Evolutionary conservation across 75 land plant genomes (phyloP).

Genomic region (Larix kaempferi): DNA sequence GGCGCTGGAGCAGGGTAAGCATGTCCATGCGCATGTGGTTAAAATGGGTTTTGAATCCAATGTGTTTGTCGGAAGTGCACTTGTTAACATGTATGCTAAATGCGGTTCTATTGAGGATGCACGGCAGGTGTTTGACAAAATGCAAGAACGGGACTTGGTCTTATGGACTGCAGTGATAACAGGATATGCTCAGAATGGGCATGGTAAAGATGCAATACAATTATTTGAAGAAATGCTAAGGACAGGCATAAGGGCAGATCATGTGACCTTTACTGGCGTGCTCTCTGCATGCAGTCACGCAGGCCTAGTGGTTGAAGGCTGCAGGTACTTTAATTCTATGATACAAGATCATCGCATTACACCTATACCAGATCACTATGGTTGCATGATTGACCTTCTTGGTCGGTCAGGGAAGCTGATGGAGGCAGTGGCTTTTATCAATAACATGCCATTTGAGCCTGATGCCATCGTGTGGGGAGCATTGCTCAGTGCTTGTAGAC

Average conservation of each 20-base stretch:
- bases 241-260: conserved; percentile 1
- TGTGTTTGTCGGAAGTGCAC: background rate
- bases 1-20: conserved; percentile 14
- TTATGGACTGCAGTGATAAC: background rate
- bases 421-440: background rate
- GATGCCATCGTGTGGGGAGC: background rate
- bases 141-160: background rate
- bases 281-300: conserved; percentile 14
- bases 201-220: background rate
- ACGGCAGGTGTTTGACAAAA: background rate
- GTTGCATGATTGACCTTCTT: background rate
- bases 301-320: conserved; percentile 8
- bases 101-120: background rate
- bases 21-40: conserved; percentile 9
- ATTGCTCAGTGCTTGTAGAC: background rate
- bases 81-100: background rate
- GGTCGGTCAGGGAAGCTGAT: background rate
- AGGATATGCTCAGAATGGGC: conserved; percentile 2
- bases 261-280: conserved; percentile 8
- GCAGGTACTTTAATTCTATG: conserved; percentile 12
- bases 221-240: conserved; percentile 1
- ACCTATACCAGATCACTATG: background rate
- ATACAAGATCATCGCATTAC: background rate
- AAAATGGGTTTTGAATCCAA: background rate
- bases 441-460: background rate